Conservation (phyloP, 2,329 filamentous ascomycete genomes). For the Lasiodiplodia gonubiensis region DNA sequence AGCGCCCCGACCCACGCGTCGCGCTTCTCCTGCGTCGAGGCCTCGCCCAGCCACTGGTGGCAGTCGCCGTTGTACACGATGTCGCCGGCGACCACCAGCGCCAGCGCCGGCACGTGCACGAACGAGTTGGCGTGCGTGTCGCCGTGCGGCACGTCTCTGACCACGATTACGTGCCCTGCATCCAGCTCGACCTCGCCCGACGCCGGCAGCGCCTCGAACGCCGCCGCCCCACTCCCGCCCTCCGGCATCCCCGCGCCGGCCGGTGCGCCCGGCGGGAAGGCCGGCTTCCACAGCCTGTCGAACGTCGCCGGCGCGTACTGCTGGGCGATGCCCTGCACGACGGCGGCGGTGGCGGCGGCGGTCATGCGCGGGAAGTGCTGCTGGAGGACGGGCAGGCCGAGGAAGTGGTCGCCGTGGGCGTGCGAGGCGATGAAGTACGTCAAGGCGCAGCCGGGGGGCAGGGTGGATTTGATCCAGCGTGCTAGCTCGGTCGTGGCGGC, state of each 20-base stretch:
- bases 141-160: slow-evolving; percentile 33
- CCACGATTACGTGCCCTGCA: too few relatives aligned
- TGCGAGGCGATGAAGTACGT: slow-evolving; percentile 50
- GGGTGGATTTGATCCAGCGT: slow-evolving; percentile 43
- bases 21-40: slow-evolving; percentile 40
- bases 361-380: slow-evolving; percentile 39
- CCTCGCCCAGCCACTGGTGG: slow-evolving; percentile 45
- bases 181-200: slow-evolving; percentile 34
- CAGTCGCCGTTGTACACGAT: slow-evolving; percentile 45
- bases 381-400: slow-evolving; percentile 40
- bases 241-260: neutral
- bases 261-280: neutral
- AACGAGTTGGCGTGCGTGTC: slow-evolving; percentile 40
- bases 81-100: slow-evolving; percentile 47
- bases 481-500: slow-evolving; percentile 40
- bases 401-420: slow-evolving; percentile 53
- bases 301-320: slow-evolving; percentile 31
- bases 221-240: neutral
- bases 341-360: slow-evolving; percentile 35
- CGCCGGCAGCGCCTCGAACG: slow-evolving; percentile 27
- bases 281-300: neutral
- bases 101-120: slow-evolving; percentile 43
- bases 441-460: slow-evolving; percentile 37
- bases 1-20: slow-evolving; percentile 43
- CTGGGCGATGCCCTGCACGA: slow-evolving; percentile 34